Percentiles rank a stretch among this genome's conserved stretches.
These are phyloP conservation scores for Xylariaceae sp. DNA, from an alignment of 2,329 filamentous ascomycete genomes.

Conservation along the genomic window DNA sequence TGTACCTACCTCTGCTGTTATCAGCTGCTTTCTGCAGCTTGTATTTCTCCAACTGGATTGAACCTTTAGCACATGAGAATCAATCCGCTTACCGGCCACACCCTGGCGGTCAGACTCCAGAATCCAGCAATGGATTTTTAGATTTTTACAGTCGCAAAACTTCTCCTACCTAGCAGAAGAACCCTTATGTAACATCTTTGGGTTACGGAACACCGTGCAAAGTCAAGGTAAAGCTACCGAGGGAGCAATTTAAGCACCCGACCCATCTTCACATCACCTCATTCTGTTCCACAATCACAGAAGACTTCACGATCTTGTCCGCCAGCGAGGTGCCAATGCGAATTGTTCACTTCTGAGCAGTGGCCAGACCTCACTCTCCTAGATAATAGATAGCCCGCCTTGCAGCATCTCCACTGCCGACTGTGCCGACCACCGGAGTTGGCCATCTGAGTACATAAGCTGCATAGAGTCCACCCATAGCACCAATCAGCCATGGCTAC, in stretches of 20 bases:
- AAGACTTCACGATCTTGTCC: constrained; percentile 10
- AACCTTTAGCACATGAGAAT: too few relatives aligned
- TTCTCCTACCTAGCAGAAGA: background rate
- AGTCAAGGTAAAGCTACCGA: background rate
- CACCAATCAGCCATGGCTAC: constrained; percentile 45
- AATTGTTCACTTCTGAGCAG: constrained; percentile 13
- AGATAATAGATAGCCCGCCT: background rate
- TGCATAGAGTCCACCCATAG: constrained; percentile 15
- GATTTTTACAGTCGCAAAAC: background rate
- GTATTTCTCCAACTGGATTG: background rate
- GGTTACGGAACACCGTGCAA: constrained; percentile 10
- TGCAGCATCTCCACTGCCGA: constrained; percentile 19
- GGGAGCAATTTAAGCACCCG: background rate
- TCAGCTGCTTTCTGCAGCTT: background rate
- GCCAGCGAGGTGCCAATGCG: constrained; percentile 20
- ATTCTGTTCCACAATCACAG: constrained; percentile 10
- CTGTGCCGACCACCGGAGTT: constrained; percentile 23
- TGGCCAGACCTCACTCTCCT: constrained; percentile 16
- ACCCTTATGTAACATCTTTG: background rate
- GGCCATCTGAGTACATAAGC: constrained; percentile 20
- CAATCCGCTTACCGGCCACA: background rate
- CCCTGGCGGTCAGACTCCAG: background rate
- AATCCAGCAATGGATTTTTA: background rate
- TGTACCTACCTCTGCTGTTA: too few relatives aligned
- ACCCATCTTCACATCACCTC: constrained; percentile 21